Conservation (phyloP, 1,139 yeast genomes). For the Suhomyces bribrorum region DNA sequence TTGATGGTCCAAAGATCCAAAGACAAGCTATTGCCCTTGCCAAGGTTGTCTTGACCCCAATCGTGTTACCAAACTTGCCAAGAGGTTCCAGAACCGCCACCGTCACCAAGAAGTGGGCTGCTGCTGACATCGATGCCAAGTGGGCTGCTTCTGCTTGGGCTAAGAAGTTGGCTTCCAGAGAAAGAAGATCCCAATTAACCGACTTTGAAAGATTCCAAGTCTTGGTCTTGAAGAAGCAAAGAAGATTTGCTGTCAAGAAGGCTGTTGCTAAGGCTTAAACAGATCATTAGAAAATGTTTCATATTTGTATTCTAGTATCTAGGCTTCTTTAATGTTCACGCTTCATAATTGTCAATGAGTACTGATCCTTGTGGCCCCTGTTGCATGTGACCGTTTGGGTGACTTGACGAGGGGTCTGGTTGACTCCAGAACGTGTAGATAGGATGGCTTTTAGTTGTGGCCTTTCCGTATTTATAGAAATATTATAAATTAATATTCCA, state of each 20-base stretch:
- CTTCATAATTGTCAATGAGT: conserved; percentile 14
- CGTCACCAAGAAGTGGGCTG: conserved; percentile 91
- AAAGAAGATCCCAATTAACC: conserved; percentile 87
- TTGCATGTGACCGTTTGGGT: too few relatives aligned
- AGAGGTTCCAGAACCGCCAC: conserved; percentile 90
- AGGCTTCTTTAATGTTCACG: conserved; percentile 35
- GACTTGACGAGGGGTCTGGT: too few relatives aligned
- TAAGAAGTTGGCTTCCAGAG: conserved; percentile 93
- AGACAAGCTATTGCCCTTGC: conserved; percentile 91
- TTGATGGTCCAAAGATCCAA: conserved; percentile 95
- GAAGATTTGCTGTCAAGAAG: conserved; percentile 90
- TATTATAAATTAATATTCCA: too few relatives aligned
- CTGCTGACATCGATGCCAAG: conserved; percentile 83
- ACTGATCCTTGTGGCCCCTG: too few relatives aligned
- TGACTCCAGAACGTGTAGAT: too few relatives aligned
- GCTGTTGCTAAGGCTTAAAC: conserved; percentile 40
- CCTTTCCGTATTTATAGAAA: too few relatives aligned
- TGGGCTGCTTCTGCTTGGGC: conserved; percentile 97
- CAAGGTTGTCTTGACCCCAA: conserved; percentile 90
- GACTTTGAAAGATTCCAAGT: conserved; percentile 99
- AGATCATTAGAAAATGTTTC: conserved; percentile 15
- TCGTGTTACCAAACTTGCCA: conserved; percentile 81
- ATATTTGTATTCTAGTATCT: conserved; percentile 33
- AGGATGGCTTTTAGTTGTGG: too few relatives aligned
- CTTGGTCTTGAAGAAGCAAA: conserved; percentile 94